Evolutionary conservation across 1,139 yeast genomes (phyloP).

Genomic region (Lodderomyces beijingensis): DNA sequence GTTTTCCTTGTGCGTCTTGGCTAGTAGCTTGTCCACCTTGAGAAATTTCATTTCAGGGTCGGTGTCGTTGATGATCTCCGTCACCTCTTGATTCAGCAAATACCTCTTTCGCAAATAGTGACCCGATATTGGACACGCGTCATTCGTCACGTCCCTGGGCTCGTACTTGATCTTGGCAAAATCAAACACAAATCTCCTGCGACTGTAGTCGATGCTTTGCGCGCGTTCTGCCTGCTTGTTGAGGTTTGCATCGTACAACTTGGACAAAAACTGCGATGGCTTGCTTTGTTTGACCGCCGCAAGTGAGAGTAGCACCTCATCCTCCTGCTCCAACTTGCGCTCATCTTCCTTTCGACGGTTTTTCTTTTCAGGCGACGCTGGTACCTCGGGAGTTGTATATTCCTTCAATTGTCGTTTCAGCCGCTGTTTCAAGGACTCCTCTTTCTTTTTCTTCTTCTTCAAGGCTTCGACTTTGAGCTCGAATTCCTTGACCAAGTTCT

Average conservation of each 20-base stretch:
- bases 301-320: background rate
- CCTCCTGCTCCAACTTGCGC: background rate
- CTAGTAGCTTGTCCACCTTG: constrained; percentile 53
- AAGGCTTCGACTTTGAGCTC: constrained; percentile 20
- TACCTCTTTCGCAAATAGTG: constrained; percentile 37
- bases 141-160: constrained; percentile 17
- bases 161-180: constrained; percentile 7
- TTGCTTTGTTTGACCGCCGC: background rate
- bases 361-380: constrained; percentile 11
- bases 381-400: constrained; percentile 6
- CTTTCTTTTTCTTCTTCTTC: constrained; percentile 11
- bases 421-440: background rate
- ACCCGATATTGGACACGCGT: constrained; percentile 17
- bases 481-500: constrained; percentile 26
- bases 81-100: constrained; percentile 29
- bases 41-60: constrained; percentile 45
- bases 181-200: constrained; percentile 21
- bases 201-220: constrained; percentile 16
- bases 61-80: constrained; percentile 7
- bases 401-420: background rate
- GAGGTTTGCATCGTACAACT: constrained; percentile 13
- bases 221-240: constrained; percentile 6
- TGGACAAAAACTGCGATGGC: constrained; percentile 14
- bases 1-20: constrained; percentile 62
- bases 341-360: constrained; percentile 1